Percentiles rank a stretch among this genome's conserved stretches.
These are phyloP conservation scores for Dimargaris verticillata DNA, from an alignment of 192 early-diverging fungal genomes.

Conservation along the genomic window DNA sequence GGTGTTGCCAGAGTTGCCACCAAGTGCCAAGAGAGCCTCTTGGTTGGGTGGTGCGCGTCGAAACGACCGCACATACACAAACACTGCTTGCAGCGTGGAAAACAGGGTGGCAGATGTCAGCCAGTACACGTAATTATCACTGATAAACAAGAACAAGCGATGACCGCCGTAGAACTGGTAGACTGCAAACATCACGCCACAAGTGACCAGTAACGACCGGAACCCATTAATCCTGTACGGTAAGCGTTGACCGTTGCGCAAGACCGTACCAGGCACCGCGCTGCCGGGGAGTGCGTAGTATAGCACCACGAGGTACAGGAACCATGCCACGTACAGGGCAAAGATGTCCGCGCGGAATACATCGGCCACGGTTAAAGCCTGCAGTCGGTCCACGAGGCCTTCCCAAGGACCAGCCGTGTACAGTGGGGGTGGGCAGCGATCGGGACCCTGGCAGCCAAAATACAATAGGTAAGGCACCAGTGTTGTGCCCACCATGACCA, in stretches of 20 bases:
- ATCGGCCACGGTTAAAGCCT: constrained; percentile 18
- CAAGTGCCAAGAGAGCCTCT: constrained; percentile 51
- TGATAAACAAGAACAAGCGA: constrained; percentile 59
- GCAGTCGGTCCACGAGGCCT: constrained; percentile 10
- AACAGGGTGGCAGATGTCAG: constrained; percentile 50
- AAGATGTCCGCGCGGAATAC: constrained; percentile 31
- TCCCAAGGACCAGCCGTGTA: constrained; percentile 12
- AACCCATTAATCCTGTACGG: constrained; percentile 77
- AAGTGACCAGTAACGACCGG: constrained; percentile 36
- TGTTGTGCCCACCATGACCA: constrained; percentile 30
- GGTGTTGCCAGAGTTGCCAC: constrained; percentile 81
- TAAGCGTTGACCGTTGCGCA: constrained; percentile 57
- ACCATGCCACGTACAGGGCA: constrained; percentile 44
- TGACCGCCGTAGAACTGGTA: constrained; percentile 29
- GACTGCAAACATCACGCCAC: constrained; percentile 21
- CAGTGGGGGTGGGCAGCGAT: constrained; percentile 42
- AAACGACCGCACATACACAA: constrained; percentile 66
- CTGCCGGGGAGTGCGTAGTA: constrained; percentile 55
- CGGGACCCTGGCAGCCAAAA: constrained; percentile 24
- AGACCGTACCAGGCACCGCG: constrained; percentile 38
- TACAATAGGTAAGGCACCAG: constrained; percentile 27
- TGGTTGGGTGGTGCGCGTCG: constrained; percentile 18
- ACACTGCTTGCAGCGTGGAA: constrained; percentile 40
- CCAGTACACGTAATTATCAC: constrained; percentile 61
- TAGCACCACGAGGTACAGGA: constrained; percentile 44